Percentiles rank a stretch among this genome's conserved stretches.
Conservation (phyloP, 345 rosid species). For the Abelmoschus esculentus region DNA sequence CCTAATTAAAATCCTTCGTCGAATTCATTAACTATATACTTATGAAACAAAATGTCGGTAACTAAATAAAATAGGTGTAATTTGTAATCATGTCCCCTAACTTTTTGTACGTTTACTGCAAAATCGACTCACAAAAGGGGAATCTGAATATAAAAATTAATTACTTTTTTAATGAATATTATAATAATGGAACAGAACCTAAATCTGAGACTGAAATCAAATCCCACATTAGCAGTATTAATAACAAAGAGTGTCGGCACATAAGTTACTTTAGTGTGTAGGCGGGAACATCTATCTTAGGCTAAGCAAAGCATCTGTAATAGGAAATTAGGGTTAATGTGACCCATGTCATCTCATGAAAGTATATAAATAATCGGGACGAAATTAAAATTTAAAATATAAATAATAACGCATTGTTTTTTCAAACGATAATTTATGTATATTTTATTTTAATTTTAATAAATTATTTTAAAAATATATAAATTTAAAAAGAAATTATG, state of each 20-base stretch:
- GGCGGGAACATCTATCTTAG: not conserved
- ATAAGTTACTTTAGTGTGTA: not conserved
- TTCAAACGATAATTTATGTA: too few relatives aligned
- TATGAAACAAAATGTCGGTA: not conserved
- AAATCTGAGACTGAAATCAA: not conserved
- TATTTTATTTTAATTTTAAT: too few relatives aligned
- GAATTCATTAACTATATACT: too few relatives aligned
- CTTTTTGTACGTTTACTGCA: not conserved
- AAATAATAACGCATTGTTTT: too few relatives aligned
- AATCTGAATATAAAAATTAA: not conserved
- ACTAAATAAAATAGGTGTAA: not conserved
- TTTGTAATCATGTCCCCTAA: not conserved
- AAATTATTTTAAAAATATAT: too few relatives aligned
- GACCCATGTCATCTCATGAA: too few relatives aligned
- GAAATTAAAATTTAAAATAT: too few relatives aligned
- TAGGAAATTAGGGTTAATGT: too few relatives aligned
- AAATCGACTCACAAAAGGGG: not conserved
- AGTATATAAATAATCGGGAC: too few relatives aligned
- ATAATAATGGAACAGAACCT: not conserved
- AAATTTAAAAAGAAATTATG: too few relatives aligned
- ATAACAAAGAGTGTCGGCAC: not conserved
- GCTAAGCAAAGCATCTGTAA: not conserved
- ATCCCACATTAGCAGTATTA: not conserved
- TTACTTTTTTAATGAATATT: too few relatives aligned
- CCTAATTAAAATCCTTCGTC: too few relatives aligned